These are phyloP conservation scores for Starmera pachycereana DNA, from an alignment of 805 yeast species.

Conservation along the genomic window DNA sequence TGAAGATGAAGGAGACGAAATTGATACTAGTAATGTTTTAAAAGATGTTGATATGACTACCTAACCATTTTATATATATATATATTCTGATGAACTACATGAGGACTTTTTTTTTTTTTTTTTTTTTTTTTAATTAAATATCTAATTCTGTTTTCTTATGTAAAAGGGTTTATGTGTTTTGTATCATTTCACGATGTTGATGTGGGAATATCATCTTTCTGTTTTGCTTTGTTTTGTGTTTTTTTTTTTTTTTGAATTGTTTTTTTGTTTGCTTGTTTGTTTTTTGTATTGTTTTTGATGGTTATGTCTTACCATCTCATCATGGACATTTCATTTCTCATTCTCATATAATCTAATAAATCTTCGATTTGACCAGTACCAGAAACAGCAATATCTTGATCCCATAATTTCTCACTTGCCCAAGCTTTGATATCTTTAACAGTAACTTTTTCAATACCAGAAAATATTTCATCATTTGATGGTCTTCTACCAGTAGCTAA, in stretches of 20 bases:
- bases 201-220: background rate
- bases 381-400: slow-evolving; percentile 73
- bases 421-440: slow-evolving; percentile 53
- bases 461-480: slow-evolving; percentile 48
- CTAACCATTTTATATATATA: background rate
- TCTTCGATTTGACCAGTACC: slow-evolving; percentile 85
- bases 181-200: background rate
- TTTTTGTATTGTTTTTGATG: no score
- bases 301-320: slow-evolving; percentile 59
- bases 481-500: slow-evolving; percentile 53
- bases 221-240: background rate
- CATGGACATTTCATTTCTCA: slow-evolving; percentile 84
- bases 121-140: background rate
- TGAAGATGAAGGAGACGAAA: slow-evolving; percentile 4
- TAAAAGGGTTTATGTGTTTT: background rate
- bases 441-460: slow-evolving; percentile 53
- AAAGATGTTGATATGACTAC: background rate
- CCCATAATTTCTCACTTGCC: slow-evolving; percentile 74
- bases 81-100: no score
- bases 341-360: slow-evolving; percentile 73
- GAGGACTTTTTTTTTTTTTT: no score
- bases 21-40: slow-evolving; percentile 4
- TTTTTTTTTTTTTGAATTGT: background rate
- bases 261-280: background rate
- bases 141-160: background rate